Evolutionary conservation across 179 eudicot species (phyloP).

Genomic region (Silene vulgaris): DNA sequence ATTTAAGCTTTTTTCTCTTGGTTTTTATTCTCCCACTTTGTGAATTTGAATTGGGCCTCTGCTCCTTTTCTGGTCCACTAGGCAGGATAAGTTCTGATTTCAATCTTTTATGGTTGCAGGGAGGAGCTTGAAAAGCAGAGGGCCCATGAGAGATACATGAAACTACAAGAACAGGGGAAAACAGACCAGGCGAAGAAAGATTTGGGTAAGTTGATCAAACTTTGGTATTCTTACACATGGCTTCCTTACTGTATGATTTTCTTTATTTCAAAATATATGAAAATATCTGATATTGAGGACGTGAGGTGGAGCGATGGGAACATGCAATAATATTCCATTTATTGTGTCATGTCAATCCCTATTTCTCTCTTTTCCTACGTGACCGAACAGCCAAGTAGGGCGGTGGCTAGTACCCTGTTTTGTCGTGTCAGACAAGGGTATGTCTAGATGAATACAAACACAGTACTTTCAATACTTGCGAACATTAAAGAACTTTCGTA

Average conservation of each 20-base stretch:
- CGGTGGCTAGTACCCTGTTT: neutral
- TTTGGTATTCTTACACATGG: neutral
- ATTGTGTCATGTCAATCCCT: no score
- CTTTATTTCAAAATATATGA: neutral
- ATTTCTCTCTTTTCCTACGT: neutral
- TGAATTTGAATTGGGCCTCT: neutral
- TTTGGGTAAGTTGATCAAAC: conserved; percentile 42
- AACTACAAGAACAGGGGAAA: conserved; percentile 82
- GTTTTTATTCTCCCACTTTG: neutral
- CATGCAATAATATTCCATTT: neutral
- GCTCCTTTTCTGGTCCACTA: neutral
- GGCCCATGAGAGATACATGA: conserved; percentile 84
- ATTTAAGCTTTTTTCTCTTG: no score
- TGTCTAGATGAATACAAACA: neutral
- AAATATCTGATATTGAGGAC: neutral
- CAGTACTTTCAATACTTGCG: no score
- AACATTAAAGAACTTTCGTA: no score
- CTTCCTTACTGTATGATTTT: neutral
- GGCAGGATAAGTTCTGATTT: conserved; percentile 7
- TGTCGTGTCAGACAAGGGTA: neutral
- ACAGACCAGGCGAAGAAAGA: conserved; percentile 85
- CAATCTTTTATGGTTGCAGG: conserved; percentile 30
- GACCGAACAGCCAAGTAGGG: neutral
- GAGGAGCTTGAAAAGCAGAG: conserved; percentile 79
- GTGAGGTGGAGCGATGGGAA: neutral